Base-by-base conservation (phyloP, 768 basidiomycete genomes). In the Myochromella boudieri region DNA sequence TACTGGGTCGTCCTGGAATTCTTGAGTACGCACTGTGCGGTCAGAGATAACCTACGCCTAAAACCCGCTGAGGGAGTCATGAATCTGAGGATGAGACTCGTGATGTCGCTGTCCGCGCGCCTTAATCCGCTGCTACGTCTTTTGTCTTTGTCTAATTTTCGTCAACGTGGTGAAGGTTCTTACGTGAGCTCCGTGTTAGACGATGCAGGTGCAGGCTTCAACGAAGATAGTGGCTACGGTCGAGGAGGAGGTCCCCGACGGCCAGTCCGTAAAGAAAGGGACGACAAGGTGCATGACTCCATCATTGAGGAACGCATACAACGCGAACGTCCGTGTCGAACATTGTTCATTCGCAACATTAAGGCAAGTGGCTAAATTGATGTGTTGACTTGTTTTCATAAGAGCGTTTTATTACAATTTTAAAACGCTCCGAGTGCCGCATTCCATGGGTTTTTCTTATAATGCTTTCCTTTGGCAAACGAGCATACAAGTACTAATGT, bases 301-400 rank as follows among this genome's bases (percentile, higher is more conserved):
- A 85, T 93, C 53, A 94, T 95, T 71, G 91, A 93, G 76, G 90
- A 95, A 64, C 85, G 95, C 52, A 89, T 94, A 56, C 85, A 91
- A 64, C 84, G 89, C 54, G 95, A 99, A 74, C 78, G 93, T 56
- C 93, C 93, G 1, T 97, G 97, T 68, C 81, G 97, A 43, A 97
- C 94, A 3, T 71, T 99, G 26, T 99, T 99, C 63, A 94, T 98
- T 55, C 84, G 97, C 58, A 99, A 99, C 64, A 91, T 99, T 60
- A 97, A 94, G 85, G 95, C 90, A 70, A 86, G 91, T 75, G 48
- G 33, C 46, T 45, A 52, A 45, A 51, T 55, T 53, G 59, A 57
- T 50, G 59, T 62, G 49, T 29, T 47, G 14, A 34, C 14, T 48
- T 50, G 44, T 22, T 3, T 10, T 18, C 14, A 6, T 44, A 48